Evolutionary conservation across 2,329 filamentous ascomycete species (phyloP), one percentile per base, ranked within the genome.

Genomic region (Trichoderma arundinaceum): DNA sequence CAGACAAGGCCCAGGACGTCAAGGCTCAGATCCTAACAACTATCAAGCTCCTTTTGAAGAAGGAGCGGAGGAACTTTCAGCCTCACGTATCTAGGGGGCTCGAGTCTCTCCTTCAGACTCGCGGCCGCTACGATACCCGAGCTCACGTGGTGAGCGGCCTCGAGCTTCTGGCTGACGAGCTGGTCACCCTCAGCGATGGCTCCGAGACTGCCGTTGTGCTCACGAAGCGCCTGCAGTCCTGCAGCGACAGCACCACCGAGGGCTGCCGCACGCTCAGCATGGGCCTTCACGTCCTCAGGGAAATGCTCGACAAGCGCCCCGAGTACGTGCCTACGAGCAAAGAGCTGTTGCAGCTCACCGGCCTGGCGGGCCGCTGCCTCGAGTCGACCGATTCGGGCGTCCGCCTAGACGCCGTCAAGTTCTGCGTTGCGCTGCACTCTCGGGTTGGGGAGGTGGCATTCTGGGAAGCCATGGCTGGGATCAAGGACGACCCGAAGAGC

Each of bases 11-110:
- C 3, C 86, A 89, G 70, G 90, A 92, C 69, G 82, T 92, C 66
- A 92, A 91, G 76, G 86, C 89, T 6, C 91, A 94, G 76, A 88
- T 90, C 19, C 80, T 94, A 10, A 86, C 88, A 1, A 91, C 91
- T 1, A 87, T 93, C 73, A 89, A 90, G 73, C 83, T 92, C 4
- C 83, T 94, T 62, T 84, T 93, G 13, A 87, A 87, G 69, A 85
- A 88, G 73, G 85, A 90, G 72, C 86, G 87, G 41, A 85, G 86
- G 63, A 83, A 82, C 68, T 91, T 92, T 71, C 83, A 85, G 67
- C 86, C 87, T 3, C 89, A 92, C 78, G 86, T 91, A 49, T 84
- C 88, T 13, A 84, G 85, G 32, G 88, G 88, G 0, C 83, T 94
- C 1, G 87, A 89, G 72, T 85, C 89, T 6, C 80, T 93, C 1